These are phyloP conservation scores for Neonectria punicea DNA, from an alignment of 2,329 filamentous ascomycete species.

Conservation along the genomic window DNA sequence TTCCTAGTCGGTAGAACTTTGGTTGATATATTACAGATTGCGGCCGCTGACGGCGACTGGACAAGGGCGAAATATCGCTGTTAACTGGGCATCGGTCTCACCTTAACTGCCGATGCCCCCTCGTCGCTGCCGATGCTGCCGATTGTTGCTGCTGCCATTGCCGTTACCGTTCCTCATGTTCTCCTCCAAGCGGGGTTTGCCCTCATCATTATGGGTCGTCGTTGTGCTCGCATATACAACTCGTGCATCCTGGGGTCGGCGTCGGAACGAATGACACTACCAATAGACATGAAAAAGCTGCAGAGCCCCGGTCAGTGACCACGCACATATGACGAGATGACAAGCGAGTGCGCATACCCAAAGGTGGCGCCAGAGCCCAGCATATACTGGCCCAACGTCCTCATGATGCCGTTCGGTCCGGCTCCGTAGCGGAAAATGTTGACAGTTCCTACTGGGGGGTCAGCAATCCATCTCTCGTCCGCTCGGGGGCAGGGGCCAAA, in stretches of 20 bases:
- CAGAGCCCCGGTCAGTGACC: conserved; percentile 32
- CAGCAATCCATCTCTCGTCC: conserved; percentile 14
- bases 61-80: conserved; percentile 38
- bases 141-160: conserved; percentile 1
- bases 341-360: conserved; percentile 67
- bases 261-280: conserved; percentile 94
- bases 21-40: conserved; percentile 45
- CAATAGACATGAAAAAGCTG: conserved; percentile 98
- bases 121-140: conserved; percentile 21
- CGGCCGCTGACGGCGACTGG: conserved; percentile 38
- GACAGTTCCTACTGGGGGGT: conserved; percentile 74
- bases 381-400: conserved; percentile 98
- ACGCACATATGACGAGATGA: conserved; percentile 8
- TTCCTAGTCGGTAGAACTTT: conserved; percentile 33
- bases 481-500: conserved; percentile 4
- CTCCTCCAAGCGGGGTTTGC: conserved; percentile 52
- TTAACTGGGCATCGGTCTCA: conserved; percentile 41
- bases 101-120: conserved; percentile 33
- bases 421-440: conserved; percentile 97
- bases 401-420: conserved; percentile 91
- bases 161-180: conserved; percentile 30
- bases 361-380: conserved; percentile 93
- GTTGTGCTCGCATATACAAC: conserved; percentile 79
- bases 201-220: conserved; percentile 74
- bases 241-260: conserved; percentile 79